phyloP scores from a whole-genome alignment of 2,329 filamentous ascomycete genomes.

The Microcyclosporella mali region DNA sequence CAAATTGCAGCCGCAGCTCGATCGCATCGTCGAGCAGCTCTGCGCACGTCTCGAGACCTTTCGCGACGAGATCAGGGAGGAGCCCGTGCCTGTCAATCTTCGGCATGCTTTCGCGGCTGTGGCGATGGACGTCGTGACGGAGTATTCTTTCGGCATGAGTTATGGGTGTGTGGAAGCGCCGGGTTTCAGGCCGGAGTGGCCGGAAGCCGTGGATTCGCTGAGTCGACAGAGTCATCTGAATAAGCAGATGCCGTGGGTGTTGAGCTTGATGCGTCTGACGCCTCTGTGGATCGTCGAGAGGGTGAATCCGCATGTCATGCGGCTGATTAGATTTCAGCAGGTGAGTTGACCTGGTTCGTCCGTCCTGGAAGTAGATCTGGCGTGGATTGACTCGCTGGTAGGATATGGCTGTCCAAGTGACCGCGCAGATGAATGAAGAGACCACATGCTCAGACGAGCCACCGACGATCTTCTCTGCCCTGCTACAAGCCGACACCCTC shows the following conservation, averaged over 20 bases:
- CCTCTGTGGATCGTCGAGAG: conserved; percentile 9
- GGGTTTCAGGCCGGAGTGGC: conserved; percentile 10
- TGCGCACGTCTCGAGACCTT: conserved; percentile 8
- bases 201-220: conserved; percentile 7
- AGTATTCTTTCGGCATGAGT: conserved; percentile 8
- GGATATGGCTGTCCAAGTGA: conserved; percentile 7
- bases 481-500: conserved; percentile 3
- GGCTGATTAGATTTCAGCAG: conserved; percentile 9
- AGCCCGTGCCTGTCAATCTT: conserved; percentile 7
- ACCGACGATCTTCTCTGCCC: conserved; percentile 9
- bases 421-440: conserved; percentile 4
- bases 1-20: conserved; percentile 8
- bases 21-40: conserved; percentile 5
- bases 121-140: conserved; percentile 11
- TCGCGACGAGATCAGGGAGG: conserved; percentile 1
- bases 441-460: conserved; percentile 3
- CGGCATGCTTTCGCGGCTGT: conserved; percentile 10
- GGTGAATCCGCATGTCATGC: conserved; percentile 9
- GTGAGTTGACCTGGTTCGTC: neutral
- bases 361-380: neutral
- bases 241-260: conserved; percentile 11
- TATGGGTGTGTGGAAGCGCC: conserved; percentile 7
- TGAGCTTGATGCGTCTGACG: conserved; percentile 6
- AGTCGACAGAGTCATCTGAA: conserved; percentile 10
- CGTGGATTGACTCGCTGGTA: neutral